Percentiles rank a stretch among this genome's conserved stretches.
Conservation (phyloP, 805 yeast species). For the Cyberlindnera sargentensis region DNA sequence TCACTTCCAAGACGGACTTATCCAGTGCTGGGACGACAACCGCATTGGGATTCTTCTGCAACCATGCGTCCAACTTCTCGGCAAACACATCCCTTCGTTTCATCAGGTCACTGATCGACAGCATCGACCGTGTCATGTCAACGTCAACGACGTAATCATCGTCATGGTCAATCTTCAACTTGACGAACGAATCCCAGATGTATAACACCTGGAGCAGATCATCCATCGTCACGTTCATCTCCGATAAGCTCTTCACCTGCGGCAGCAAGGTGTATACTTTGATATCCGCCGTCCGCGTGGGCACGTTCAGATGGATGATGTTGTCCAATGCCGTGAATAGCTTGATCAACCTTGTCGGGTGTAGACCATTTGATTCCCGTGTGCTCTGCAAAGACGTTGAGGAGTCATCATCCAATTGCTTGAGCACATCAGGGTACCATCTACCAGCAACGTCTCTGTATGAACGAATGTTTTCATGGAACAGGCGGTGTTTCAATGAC, state of each 20-base stretch:
- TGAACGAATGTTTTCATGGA: conserved; percentile 36
- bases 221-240: conserved; percentile 4
- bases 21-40: conserved; percentile 15
- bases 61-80: conserved; percentile 13
- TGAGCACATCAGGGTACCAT: conserved; percentile 37
- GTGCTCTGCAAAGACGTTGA: conserved; percentile 1
- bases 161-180: conserved; percentile 11
- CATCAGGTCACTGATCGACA: conserved; percentile 5
- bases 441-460: conserved; percentile 40
- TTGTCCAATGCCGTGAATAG: conserved; percentile 17
- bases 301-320: conserved; percentile 8
- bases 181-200: conserved; percentile 18
- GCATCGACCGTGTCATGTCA: conserved; percentile 6
- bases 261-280: conserved; percentile 10
- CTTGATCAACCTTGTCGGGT: conserved; percentile 2
- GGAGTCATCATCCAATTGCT: conserved; percentile 38
- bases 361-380: too few relatives aligned
- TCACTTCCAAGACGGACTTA: neutral
- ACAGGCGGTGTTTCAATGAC: conserved; percentile 34
- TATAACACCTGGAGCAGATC: conserved; percentile 14
- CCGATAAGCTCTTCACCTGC: conserved; percentile 11
- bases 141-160: conserved; percentile 16
- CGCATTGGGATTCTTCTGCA: conserved; percentile 4
- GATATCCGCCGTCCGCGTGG: conserved; percentile 15
- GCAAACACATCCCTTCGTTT: conserved; percentile 8